phyloP scores from a whole-genome alignment of 106 monocot genomes.

The Gastrodia elata region DNA sequence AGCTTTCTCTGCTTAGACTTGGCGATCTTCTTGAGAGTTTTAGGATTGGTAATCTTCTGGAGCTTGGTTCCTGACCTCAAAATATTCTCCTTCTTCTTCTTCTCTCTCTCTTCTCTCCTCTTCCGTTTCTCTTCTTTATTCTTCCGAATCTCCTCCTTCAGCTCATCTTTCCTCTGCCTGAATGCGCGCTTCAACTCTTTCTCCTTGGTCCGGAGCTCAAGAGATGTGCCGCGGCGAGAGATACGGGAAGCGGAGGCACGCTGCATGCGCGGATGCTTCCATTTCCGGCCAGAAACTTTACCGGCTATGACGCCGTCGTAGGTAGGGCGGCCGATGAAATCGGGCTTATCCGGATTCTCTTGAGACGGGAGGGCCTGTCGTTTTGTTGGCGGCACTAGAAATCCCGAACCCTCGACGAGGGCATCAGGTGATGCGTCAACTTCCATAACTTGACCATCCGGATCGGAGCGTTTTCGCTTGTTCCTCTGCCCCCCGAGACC shows the following conservation, averaged over 20 bases:
- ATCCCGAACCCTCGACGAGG: slow-evolving; percentile 1
- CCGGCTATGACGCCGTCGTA: slow-evolving; percentile 91
- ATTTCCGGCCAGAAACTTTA: slow-evolving; percentile 71
- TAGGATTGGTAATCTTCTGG: slow-evolving; percentile 80
- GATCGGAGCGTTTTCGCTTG: slow-evolving; percentile 52
- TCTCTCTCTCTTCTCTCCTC: slow-evolving; percentile 87
- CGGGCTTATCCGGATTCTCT: slow-evolving; percentile 50
- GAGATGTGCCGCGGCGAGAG: slow-evolving; percentile 22
- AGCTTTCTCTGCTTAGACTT: slow-evolving; percentile 84
- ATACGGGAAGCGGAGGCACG: slow-evolving; percentile 61
- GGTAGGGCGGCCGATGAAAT: slow-evolving; percentile 47
- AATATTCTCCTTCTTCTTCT: slow-evolving; percentile 87
- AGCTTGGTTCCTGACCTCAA: slow-evolving; percentile 64
- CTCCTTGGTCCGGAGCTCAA: slow-evolving; percentile 53
- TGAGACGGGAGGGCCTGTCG: slow-evolving; percentile 59
- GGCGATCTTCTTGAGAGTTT: slow-evolving; percentile 91
- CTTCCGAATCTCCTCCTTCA: slow-evolving; percentile 85
- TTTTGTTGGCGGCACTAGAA: slow-evolving; percentile 37
- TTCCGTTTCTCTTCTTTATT: slow-evolving; percentile 74
- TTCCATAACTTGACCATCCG: slow-evolving; percentile 36
- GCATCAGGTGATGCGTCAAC: slow-evolving; percentile 15
- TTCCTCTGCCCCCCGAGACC: slow-evolving; percentile 75
- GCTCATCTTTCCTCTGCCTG: slow-evolving; percentile 59
- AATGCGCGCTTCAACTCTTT: slow-evolving; percentile 75
- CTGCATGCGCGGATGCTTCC: slow-evolving; percentile 75